Evolutionary conservation across 495 filamentous ascomycete genomes (phyloP), one percentile per base, ranked within the genome.

Genomic region (Emericellopsis terricola): DNA sequence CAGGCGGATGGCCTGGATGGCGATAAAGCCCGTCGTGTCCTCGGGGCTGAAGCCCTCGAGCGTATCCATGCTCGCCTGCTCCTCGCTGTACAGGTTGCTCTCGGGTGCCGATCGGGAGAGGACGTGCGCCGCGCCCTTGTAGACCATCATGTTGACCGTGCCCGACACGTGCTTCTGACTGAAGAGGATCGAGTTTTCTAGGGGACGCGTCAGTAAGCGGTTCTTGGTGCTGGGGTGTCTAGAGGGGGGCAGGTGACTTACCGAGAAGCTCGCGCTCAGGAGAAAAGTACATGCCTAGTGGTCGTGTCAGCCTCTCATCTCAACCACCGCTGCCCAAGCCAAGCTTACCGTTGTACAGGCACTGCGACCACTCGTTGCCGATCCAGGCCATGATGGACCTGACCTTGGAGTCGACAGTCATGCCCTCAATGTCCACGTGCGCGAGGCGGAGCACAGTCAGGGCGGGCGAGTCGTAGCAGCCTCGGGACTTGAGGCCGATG

Each of bases 271-370:
- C 51, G 16, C 80, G 75, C 58, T 85, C 80, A 17, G 79, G 78
- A 13, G 69, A 76, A 68, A 86, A 86, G 58, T 75, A 79, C 43
- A 79, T 61, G 44, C 81, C n/a, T n/a, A n/a, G n/a, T n/a, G n/a
- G n/a, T n/a, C n/a, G n/a, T n/a, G n/a, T n/a, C n/a, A n/a, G n/a
- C n/a, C n/a, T n/a, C n/a, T n/a, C n/a, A n/a, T n/a, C n/a, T n/a
- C n/a, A n/a, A n/a, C n/a, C n/a, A n/a, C n/a, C n/a, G n/a, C n/a
- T n/a, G n/a, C n/a, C n/a, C n/a, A n/a, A n/a, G n/a, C n/a, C n/a
- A n/a, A n/a, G n/a, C n/a, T n/a, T n/a, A n/a, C n/a, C 82, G 55
- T 86, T 87, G 69, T 86, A 87, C 24, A 87, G 66, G 42, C 65
- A 50, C 43, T 73, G 71, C 45, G 73, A 71, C 63, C 76, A 93